Evolutionary conservation across 208 protist genomes (phyloP).

Genomic region (Phytomonas sp.): DNA sequence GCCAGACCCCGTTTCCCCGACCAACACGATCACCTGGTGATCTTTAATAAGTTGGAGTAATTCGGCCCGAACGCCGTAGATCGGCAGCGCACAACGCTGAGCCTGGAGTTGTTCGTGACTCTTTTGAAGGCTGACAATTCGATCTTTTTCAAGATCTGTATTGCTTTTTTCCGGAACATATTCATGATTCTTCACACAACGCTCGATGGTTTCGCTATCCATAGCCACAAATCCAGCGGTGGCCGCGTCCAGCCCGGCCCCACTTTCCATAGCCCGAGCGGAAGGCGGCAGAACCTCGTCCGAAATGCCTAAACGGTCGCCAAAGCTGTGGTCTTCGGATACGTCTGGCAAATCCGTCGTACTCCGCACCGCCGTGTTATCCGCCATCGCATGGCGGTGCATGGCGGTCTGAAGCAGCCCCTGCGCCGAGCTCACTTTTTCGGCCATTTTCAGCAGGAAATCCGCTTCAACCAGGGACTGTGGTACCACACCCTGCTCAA

Average conservation of each 20-base stretch:
- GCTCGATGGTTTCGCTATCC: constrained; percentile 37
- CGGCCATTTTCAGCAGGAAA: constrained; percentile 49
- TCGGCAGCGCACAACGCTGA: constrained; percentile 88
- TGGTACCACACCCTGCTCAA: constrained; percentile 68
- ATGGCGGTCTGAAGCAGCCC: constrained; percentile 53
- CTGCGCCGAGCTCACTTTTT: constrained; percentile 51
- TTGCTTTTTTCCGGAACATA: constrained; percentile 59
- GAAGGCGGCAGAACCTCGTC: not conserved
- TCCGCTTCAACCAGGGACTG: constrained; percentile 51
- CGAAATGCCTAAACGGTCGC: not conserved
- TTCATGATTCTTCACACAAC: constrained; percentile 50
- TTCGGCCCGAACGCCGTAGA: constrained; percentile 84
- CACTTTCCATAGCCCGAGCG: not conserved
- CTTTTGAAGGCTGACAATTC: constrained; percentile 28
- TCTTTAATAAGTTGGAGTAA: constrained; percentile 80
- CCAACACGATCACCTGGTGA: constrained; percentile 85
- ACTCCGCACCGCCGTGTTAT: constrained; percentile 15
- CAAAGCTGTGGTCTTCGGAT: not conserved
- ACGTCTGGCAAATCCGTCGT: not conserved
- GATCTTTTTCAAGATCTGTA: constrained; percentile 50
- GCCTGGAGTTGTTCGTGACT: constrained; percentile 26
- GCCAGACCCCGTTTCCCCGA: constrained; percentile 91
- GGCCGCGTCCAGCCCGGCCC: not conserved
- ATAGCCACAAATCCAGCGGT: constrained; percentile 46
- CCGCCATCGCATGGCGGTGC: constrained; percentile 37